These are phyloP conservation scores for Xylariales sp. DNA, from an alignment of 2,329 filamentous ascomycete species.

Conservation along the genomic window DNA sequence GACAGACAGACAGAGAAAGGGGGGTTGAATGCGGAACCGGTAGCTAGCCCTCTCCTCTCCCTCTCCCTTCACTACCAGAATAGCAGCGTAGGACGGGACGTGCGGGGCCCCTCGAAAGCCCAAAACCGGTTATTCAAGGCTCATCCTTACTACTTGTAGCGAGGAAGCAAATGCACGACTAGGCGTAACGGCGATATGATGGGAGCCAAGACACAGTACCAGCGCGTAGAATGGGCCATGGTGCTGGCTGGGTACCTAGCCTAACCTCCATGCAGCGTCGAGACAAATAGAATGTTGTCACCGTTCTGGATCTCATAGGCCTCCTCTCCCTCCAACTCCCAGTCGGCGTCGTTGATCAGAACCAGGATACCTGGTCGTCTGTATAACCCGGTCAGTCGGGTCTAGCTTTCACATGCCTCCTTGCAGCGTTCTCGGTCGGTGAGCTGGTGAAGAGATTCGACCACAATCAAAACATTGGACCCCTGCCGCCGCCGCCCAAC, in stretches of 20 bases:
- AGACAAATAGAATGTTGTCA: slow-evolving; percentile 95
- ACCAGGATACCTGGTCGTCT: slow-evolving; percentile 96
- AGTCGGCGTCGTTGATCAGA: slow-evolving; percentile 96
- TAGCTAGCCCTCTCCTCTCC: slow-evolving; percentile 1
- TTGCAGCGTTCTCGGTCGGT: slow-evolving; percentile 26
- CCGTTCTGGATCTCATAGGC: slow-evolving; percentile 82
- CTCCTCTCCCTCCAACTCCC: slow-evolving; percentile 97
- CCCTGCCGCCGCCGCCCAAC: slow-evolving; percentile 6
- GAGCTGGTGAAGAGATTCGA: slow-evolving; percentile 31
- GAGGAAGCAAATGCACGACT: slow-evolving; percentile 13
- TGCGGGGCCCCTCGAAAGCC: slow-evolving; percentile 7
- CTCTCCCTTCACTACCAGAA: not conserved
- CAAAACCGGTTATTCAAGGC: slow-evolving; percentile 31
- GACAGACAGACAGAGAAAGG: not conserved
- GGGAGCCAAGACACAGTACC: slow-evolving; percentile 26
- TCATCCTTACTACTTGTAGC: slow-evolving; percentile 23
- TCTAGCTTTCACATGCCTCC: slow-evolving; percentile 18
- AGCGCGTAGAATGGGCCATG: slow-evolving; percentile 14
- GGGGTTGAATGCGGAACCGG: slow-evolving; percentile 21
- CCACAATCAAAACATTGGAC: slow-evolving; percentile 12
- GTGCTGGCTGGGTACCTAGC: slow-evolving; percentile 14
- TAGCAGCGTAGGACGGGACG: not conserved
- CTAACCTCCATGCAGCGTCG: slow-evolving; percentile 92
- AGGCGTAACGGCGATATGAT: slow-evolving; percentile 24
- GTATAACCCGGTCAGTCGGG: slow-evolving; percentile 42